Evolutionary conservation across 495 filamentous ascomycete species (phyloP).

Genomic region (Neurospora sp.): DNA sequence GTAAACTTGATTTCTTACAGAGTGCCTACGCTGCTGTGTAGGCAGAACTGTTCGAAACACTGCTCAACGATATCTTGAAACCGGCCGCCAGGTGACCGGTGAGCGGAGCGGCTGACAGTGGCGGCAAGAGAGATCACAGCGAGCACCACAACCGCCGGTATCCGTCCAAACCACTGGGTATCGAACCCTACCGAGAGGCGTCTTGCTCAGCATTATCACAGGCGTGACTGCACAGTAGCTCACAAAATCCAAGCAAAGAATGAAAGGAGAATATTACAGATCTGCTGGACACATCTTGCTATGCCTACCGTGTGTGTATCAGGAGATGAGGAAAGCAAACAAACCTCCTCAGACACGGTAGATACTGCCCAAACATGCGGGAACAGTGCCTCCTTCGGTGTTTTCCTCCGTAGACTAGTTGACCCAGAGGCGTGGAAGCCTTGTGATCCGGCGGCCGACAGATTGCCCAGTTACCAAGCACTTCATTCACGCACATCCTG

Average conservation of each 20-base stretch:
- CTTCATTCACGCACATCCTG: not conserved
- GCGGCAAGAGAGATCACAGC: not conserved
- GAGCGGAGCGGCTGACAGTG: not conserved
- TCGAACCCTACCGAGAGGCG: not conserved
- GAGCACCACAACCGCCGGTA: not conserved
- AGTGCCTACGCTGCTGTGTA: not conserved
- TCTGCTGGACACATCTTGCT: not conserved
- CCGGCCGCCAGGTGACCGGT: not conserved
- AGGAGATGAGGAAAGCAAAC: not conserved
- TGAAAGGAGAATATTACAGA: not conserved
- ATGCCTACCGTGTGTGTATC: not conserved
- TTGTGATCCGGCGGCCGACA: not conserved
- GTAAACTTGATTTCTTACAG: not conserved
- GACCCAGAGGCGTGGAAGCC: not conserved
- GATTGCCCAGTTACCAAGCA: not conserved
- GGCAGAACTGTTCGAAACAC: not conserved
- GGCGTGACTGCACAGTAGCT: not conserved
- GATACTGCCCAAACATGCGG: not conserved
- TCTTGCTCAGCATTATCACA: not conserved
- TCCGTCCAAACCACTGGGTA: not conserved
- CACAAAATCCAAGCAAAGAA: not conserved
- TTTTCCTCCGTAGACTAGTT: not conserved
- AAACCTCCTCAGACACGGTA: not conserved
- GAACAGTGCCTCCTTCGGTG: not conserved
- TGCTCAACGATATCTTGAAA: not conserved